A percentile compares a stretch with the other conserved stretches of the same genome.
Conservation (phyloP, 208 protist genomes). For the Trypanosoma rangeli region DNA sequence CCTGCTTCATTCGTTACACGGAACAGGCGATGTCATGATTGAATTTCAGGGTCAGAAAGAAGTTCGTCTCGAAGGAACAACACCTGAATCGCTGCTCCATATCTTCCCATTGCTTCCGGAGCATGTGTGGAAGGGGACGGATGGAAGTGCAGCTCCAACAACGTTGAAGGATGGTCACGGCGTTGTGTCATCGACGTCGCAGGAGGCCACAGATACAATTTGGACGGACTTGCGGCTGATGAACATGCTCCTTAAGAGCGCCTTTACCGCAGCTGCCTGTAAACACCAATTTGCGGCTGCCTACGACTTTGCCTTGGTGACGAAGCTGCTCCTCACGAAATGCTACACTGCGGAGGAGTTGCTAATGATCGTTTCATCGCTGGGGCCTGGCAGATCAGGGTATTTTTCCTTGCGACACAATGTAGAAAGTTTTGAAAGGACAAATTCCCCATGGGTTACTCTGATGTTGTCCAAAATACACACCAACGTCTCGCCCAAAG, state of each 20-base stretch:
- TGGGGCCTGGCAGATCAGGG: neutral
- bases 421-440: neutral
- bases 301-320: conserved; percentile 54
- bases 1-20: neutral
- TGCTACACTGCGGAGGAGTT: conserved; percentile 60
- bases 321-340: conserved; percentile 56
- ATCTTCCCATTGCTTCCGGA: neutral
- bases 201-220: neutral
- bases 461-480: conserved; percentile 45
- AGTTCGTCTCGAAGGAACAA: neutral
- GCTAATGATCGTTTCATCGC: conserved; percentile 12
- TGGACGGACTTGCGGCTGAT: conserved; percentile 42
- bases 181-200: neutral
- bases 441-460: conserved; percentile 32
- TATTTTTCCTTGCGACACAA: neutral
- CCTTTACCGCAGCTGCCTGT: conserved; percentile 30
- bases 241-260: conserved; percentile 31
- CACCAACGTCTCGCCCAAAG: conserved; percentile 42
- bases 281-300: conserved; percentile 42
- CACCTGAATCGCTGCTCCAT: neutral
- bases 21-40: conserved; percentile 1
- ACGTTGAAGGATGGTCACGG: neutral
- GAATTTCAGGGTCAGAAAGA: neutral
- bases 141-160: neutral
- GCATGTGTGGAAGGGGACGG: neutral